Evolutionary conservation across 2,329 filamentous ascomycete genomes (phyloP).

Genomic region (Aureobasidium uvarum): DNA sequence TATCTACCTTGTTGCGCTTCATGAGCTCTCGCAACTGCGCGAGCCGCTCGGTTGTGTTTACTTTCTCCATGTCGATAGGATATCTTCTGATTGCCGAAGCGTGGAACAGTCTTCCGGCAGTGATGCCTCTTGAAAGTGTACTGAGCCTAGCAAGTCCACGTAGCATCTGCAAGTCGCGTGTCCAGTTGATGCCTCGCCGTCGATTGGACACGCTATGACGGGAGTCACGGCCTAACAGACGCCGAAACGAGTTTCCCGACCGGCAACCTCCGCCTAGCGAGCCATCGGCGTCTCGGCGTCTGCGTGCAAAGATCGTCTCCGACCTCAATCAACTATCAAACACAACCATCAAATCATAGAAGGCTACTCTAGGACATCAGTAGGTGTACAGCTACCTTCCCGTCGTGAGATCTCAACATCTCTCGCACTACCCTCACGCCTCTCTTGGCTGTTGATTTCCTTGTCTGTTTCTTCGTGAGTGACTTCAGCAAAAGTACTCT

Average conservation of each 20-base stretch:
- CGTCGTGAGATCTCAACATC: constrained; percentile 24
- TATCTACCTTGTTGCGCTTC: constrained; percentile 79
- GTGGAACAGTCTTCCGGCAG: constrained; percentile 30
- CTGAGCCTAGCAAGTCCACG: constrained; percentile 10
- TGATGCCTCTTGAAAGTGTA: constrained; percentile 16
- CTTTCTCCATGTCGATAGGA: constrained; percentile 65
- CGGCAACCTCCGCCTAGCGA: constrained; percentile 13
- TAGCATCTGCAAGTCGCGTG: constrained; percentile 22
- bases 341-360: constrained; percentile 3
- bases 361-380: constrained; percentile 11
- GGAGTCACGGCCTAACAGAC: constrained; percentile 1
- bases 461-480: constrained; percentile 21
- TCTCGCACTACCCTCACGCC: background rate
- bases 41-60: constrained; percentile 76
- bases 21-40: constrained; percentile 77
- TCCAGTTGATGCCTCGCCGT: background rate
- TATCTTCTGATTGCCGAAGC: constrained; percentile 29
- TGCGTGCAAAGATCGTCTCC: background rate
- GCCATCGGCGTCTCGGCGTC: background rate
- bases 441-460: background rate
- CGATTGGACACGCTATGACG: constrained; percentile 17
- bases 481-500: background rate
- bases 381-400: constrained; percentile 5
- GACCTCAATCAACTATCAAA: background rate
- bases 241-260: background rate